A percentile compares a stretch with the other conserved stretches of the same genome.
Conservation (phyloP, 1,284 basidiomycete genomes). For the Melampsora larici-populina region DNA sequence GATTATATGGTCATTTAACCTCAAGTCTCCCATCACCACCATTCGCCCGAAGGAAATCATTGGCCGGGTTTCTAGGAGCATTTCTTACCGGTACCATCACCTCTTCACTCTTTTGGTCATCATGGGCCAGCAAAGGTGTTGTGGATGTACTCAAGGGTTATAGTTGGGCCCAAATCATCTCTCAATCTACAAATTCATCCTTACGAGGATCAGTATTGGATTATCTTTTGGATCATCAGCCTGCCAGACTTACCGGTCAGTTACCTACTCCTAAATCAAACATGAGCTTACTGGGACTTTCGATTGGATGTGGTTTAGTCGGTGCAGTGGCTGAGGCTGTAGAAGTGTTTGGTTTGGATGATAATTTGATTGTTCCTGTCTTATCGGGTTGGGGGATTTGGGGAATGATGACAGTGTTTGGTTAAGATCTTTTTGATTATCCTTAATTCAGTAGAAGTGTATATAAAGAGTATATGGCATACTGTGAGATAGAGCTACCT, state of each 20-base stretch:
- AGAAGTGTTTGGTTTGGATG: constrained; percentile 40
- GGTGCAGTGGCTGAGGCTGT: constrained; percentile 27
- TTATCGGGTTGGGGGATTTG: constrained; percentile 40
- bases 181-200: background rate
- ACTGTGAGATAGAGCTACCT: no score
- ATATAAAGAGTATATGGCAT: no score
- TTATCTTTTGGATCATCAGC: background rate
- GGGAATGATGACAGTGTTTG: constrained; percentile 27
- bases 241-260: background rate
- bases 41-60: constrained; percentile 21
- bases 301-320: constrained; percentile 21
- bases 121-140: background rate
- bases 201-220: background rate
- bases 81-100: constrained; percentile 18
- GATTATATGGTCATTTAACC: constrained; percentile 1
- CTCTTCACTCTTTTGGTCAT: constrained; percentile 15
- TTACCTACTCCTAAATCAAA: constrained; percentile 14
- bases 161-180: background rate
- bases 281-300: background rate
- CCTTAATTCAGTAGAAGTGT: no score
- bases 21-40: constrained; percentile 19
- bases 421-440: background rate
- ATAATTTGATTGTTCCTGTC: constrained; percentile 37
- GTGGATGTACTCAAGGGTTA: constrained; percentile 1
- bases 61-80: constrained; percentile 28